Evolutionary conservation across 768 basidiomycete genomes (phyloP).

Genomic region (Naganishia onofrii): DNA sequence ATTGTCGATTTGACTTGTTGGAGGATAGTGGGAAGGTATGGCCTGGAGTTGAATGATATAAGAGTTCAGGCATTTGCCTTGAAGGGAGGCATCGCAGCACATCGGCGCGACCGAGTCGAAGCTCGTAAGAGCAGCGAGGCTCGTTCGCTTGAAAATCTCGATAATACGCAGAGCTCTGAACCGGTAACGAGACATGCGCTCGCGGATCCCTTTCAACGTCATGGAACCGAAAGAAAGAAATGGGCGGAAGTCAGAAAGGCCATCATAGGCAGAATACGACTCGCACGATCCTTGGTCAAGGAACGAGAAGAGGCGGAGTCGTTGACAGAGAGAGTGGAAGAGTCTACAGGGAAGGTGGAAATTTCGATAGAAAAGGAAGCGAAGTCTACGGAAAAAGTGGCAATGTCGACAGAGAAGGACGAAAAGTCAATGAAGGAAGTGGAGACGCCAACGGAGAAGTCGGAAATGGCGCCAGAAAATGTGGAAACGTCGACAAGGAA

Average conservation of each 20-base stretch:
- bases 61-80: neutral
- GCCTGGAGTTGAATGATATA: neutral
- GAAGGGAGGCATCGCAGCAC: conserved; percentile 6
- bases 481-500: neutral
- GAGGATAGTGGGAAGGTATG: conserved; percentile 12
- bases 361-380: too few species aligned
- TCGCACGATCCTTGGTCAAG: too few species aligned
- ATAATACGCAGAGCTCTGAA: too few species aligned
- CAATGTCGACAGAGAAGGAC: too few species aligned
- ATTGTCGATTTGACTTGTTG: conserved; percentile 8
- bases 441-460: too few species aligned
- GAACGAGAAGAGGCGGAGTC: neutral
- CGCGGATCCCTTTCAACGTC: conserved; percentile 3
- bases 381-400: too few species aligned
- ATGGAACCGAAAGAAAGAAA: conserved; percentile 8
- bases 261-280: neutral
- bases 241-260: conserved; percentile 8
- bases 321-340: too few species aligned
- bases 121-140: too few species aligned
- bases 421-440: too few species aligned
- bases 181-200: neutral
- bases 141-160: neutral
- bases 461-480: neutral
- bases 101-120: neutral
- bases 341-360: too few species aligned